Conservation (phyloP, 129 eudicot species). For the Cynara cardunculus region DNA sequence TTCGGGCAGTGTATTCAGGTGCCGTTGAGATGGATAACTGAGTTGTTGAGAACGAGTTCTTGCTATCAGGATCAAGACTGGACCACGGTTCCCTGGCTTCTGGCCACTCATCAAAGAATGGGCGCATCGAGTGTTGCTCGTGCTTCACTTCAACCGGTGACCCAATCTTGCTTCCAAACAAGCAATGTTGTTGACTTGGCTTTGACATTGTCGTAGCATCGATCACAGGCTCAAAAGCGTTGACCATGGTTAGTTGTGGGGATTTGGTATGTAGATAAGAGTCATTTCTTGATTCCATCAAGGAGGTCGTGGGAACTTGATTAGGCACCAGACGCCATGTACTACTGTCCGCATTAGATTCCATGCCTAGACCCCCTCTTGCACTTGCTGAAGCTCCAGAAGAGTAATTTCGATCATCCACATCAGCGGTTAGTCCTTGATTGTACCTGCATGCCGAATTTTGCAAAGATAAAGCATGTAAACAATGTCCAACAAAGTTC, state of each 20-base stretch:
- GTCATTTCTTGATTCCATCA: conserved; percentile 44
- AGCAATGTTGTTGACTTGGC: conserved; percentile 66
- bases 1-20: conserved; percentile 47
- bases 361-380: conserved; percentile 34
- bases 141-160: conserved; percentile 48
- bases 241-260: conserved; percentile 42
- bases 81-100: conserved; percentile 70
- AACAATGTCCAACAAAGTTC: not conserved
- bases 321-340: conserved; percentile 62
- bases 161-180: conserved; percentile 58
- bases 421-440: conserved; percentile 43
- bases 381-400: conserved; percentile 52
- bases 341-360: conserved; percentile 37
- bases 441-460: conserved; percentile 37
- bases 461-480: not conserved
- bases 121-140: conserved; percentile 61
- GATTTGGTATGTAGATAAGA: conserved; percentile 47
- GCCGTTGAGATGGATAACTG: conserved; percentile 72
- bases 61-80: conserved; percentile 48
- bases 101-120: conserved; percentile 82
- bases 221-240: conserved; percentile 44
- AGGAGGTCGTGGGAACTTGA: conserved; percentile 41
- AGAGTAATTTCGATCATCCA: conserved; percentile 51
- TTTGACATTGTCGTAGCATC: conserved; percentile 49
- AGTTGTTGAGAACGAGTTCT: conserved; percentile 61